Evolutionary conservation across 768 basidiomycete genomes (phyloP).

Genomic region (Leccinum fibrillosum): DNA sequence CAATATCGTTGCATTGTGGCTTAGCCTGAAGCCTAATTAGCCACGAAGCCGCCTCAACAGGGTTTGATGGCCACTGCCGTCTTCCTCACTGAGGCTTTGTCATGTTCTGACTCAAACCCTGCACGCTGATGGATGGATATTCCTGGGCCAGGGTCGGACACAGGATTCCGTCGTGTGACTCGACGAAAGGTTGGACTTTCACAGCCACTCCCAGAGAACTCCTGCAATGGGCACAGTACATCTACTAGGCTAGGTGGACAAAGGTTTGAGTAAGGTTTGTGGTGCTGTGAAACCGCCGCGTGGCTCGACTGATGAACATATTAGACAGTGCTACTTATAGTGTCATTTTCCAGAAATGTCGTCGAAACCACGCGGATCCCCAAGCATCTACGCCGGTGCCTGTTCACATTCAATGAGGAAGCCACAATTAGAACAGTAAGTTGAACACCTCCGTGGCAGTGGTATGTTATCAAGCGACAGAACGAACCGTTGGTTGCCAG

Average conservation of each 20-base stretch:
- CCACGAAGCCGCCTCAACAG: neutral
- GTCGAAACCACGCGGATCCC: neutral
- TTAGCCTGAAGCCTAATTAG: neutral
- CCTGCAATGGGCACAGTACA: neutral
- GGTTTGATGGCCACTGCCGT: neutral
- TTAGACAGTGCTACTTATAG: neutral
- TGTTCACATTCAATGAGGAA: neutral
- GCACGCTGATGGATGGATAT: neutral
- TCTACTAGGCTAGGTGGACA: neutral
- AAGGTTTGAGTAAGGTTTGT: neutral
- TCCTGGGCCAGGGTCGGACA: neutral
- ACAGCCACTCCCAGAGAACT: neutral
- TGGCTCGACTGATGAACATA: neutral
- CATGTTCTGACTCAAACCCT: neutral
- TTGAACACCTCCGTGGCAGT: neutral
- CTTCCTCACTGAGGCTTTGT: neutral
- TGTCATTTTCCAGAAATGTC: neutral
- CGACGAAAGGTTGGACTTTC: neutral
- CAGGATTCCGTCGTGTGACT: neutral
- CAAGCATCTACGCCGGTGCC: neutral
- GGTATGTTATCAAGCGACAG: neutral
- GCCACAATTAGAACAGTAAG: neutral
- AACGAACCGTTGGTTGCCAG: neutral
- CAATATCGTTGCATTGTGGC: neutral
- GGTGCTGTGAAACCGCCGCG: neutral